Conservation (phyloP, 768 basidiomycete species). For the Dendrothele bispora region DNA sequence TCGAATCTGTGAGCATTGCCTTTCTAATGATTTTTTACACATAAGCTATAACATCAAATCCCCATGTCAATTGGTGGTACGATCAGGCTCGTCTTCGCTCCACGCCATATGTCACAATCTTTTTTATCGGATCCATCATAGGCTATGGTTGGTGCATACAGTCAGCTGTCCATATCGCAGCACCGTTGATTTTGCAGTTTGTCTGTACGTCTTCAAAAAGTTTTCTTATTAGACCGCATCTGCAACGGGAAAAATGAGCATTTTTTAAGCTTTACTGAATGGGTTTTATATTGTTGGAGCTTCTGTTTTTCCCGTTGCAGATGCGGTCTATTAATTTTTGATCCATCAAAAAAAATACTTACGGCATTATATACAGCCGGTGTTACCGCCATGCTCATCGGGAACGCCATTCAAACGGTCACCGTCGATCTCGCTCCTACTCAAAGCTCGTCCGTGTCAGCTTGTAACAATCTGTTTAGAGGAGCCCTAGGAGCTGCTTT, state of each 20-base stretch:
- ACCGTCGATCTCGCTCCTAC: constrained; percentile 64
- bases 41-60: constrained; percentile 21
- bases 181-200: constrained; percentile 38
- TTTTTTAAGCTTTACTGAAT: no score
- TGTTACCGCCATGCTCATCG: constrained; percentile 38
- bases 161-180: constrained; percentile 35
- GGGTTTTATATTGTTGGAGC: no score
- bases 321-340: no score
- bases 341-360: no score
- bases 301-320: neutral
- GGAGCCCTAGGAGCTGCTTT: neutral
- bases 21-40: neutral
- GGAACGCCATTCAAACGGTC: constrained; percentile 62
- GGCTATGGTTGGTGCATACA: constrained; percentile 51
- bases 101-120: constrained; percentile 27
- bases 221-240: no score
- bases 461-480: constrained; percentile 37
- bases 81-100: constrained; percentile 37
- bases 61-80: no score
- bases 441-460: constrained; percentile 68
- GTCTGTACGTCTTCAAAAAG: no score
- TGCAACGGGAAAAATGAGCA: no score
- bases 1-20: constrained; percentile 28
- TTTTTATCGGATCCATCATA: constrained; percentile 32
- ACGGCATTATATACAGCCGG: no score